Evolutionary conservation across 2,329 filamentous ascomycete genomes (phyloP), one percentile per base, ranked within the genome.

Genomic region (Arthrocladium fulminans): DNA sequence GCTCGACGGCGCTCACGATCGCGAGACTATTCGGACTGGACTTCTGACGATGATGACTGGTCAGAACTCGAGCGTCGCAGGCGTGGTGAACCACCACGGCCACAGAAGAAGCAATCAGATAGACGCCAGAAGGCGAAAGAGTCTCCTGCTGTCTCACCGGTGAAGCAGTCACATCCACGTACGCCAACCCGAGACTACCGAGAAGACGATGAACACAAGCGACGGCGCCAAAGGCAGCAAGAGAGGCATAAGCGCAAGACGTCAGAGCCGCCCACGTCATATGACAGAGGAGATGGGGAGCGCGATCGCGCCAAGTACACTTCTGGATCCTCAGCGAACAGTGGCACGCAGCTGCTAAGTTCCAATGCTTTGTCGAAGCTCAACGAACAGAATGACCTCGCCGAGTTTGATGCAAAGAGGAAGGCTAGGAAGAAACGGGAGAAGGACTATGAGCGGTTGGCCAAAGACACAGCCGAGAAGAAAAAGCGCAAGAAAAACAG

Each of bases 311-410:
- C 57, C 53, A 54, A 59, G 54, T 51, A 71, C 67, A 57, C 66
- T 65, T 61, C 57, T 37, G 69, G 67, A 39, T 63, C 61, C 0
- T 72, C 68, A 13, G 63, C 67, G 4, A 68, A 65, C 52, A 71
- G 67, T 53, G 63, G 61, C 7, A 67, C 66, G 1, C 63, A 67
- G 51, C 51, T 72, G 12, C 58, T 80, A 59, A 64, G 70, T 66
- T 51, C 61, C 2, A 76, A 79, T 57, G 80, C 83, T 3, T 65
- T 89, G 42, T 81, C 81, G 10, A 78, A 80, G 59, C 65, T 89
- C 40, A 76, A 87, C 57, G 72, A 77, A 43, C 67, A 77, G 47
- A 82, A 86, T 63, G 71, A 74, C 22, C 74, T 78, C 53, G 71
- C 70, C 32, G 71, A 72, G 45, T 64, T 68, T 39, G 64, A 72